A percentile compares a stretch with the other conserved stretches of the same genome.
Conservation (phyloP, 2,329 filamentous ascomycete genomes). For the Penicillium rolfsii region DNA sequence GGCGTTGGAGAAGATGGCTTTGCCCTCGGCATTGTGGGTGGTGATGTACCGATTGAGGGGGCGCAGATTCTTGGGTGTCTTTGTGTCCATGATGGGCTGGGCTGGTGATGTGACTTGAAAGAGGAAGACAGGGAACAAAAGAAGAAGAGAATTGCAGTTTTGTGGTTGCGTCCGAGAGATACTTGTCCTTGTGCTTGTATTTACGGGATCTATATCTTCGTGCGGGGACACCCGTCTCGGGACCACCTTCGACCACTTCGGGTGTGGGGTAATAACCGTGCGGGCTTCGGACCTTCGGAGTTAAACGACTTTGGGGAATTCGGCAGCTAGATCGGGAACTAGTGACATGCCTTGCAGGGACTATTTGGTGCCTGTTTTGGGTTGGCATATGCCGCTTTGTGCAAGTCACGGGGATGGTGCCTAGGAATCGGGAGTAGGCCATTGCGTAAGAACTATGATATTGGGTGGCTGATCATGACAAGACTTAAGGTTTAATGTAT, state of each 20-base stretch:
- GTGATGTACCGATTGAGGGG: conserved; percentile 37
- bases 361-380: background rate
- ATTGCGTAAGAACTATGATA: background rate
- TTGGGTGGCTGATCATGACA: background rate
- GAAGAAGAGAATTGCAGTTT: too few species aligned
- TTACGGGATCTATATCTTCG: conserved; percentile 17
- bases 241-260: conserved; percentile 32
- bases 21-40: conserved; percentile 40
- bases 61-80: conserved; percentile 36
- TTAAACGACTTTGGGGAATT: background rate
- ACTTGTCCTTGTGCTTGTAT: background rate
- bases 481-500: background rate
- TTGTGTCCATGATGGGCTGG: conserved; percentile 7
- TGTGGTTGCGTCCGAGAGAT: background rate
- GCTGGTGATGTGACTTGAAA: background rate
- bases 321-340: background rate
- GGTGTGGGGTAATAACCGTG: conserved; percentile 11
- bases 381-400: background rate
- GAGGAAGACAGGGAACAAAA: background rate
- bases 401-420: background rate
- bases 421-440: background rate
- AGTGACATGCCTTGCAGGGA: background rate
- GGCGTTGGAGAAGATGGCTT: conserved; percentile 40
- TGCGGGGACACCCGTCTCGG: conserved; percentile 20
- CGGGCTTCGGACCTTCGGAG: background rate